These are phyloP conservation scores for Periconia digitata DNA, from an alignment of 2,329 filamentous ascomycete genomes.

Conservation along the genomic window DNA sequence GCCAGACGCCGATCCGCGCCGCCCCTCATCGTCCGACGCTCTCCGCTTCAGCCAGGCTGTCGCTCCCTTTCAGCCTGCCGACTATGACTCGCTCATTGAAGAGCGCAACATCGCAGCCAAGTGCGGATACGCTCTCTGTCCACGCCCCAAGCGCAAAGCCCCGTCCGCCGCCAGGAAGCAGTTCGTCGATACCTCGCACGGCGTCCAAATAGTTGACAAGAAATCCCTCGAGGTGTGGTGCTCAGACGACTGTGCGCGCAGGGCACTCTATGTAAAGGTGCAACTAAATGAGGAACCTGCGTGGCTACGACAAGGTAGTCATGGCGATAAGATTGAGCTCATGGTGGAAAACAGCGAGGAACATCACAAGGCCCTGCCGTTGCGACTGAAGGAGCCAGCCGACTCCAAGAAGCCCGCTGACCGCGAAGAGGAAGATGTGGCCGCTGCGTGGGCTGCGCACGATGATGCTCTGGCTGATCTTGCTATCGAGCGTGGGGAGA, in stretches of 20 bases:
- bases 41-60: constrained; percentile 67
- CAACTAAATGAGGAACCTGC: constrained; percentile 84
- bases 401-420: constrained; percentile 6
- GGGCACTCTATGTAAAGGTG: constrained; percentile 82
- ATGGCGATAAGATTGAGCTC: constrained; percentile 42
- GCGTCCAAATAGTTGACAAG: constrained; percentile 66
- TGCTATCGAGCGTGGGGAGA: constrained; percentile 49
- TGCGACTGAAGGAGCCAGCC: constrained; percentile 27
- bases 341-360: constrained; percentile 40
- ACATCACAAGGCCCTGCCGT: constrained; percentile 27
- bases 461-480: constrained; percentile 42
- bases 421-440: constrained; percentile 36
- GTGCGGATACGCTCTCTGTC: constrained; percentile 85
- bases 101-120: constrained; percentile 82
- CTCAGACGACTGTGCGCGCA: constrained; percentile 72
- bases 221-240: constrained; percentile 86
- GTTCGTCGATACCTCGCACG: constrained; percentile 63
- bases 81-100: constrained; percentile 85
- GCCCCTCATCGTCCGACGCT: constrained; percentile 61
- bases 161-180: constrained; percentile 57
- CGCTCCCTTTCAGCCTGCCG: constrained; percentile 75
- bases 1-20: constrained; percentile 53
- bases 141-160: constrained; percentile 60
- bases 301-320: constrained; percentile 70
- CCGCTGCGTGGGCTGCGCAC: constrained; percentile 35